phyloP scores from a whole-genome alignment of 1,284 basidiomycete genomes.

The Cryptococcus jaspeensis region DNA sequence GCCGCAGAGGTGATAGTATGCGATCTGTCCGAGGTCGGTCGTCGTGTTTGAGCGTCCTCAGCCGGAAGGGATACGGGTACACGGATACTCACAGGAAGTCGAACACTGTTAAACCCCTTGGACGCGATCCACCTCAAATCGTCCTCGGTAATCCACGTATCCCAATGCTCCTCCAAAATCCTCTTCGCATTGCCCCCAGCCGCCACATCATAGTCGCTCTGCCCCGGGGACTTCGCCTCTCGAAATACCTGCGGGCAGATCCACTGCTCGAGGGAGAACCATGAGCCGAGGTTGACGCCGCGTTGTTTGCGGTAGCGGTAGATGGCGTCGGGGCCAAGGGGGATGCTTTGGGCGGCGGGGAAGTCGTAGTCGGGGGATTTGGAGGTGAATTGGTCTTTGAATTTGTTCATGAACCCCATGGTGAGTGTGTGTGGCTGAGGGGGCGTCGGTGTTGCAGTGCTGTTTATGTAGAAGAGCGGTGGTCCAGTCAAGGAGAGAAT shows the following conservation, averaged over 20 bases:
- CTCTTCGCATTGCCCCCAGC: conserved; percentile 60
- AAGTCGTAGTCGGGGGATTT: conserved; percentile 8
- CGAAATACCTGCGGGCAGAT: conserved; percentile 62
- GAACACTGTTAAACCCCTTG: conserved; percentile 76
- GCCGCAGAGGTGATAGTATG: conserved; percentile 70
- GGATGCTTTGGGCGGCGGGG: conserved; percentile 13
- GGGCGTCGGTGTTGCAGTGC: background rate
- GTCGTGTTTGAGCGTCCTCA: background rate
- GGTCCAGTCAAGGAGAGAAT: too few relatives aligned
- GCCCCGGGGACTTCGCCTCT: conserved; percentile 58
- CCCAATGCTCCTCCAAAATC: conserved; percentile 76
- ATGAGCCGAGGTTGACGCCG: conserved; percentile 75
- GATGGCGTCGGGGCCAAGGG: conserved; percentile 42
- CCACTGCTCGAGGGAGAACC: conserved; percentile 74
- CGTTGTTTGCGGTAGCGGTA: conserved; percentile 72
- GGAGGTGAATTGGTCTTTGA: conserved; percentile 27
- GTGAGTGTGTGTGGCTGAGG: background rate
- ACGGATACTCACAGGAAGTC: conserved; percentile 66
- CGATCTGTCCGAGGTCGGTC: conserved; percentile 59
- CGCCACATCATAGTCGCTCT: conserved; percentile 76
- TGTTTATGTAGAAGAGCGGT: too few relatives aligned
- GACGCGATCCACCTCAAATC: conserved; percentile 73
- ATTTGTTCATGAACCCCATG: conserved; percentile 49
- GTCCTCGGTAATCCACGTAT: conserved; percentile 66
- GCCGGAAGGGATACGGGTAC: background rate